These are phyloP conservation scores for Ambrosia trifida DNA, from an alignment of 129 eudicot species.

Conservation along the genomic window DNA sequence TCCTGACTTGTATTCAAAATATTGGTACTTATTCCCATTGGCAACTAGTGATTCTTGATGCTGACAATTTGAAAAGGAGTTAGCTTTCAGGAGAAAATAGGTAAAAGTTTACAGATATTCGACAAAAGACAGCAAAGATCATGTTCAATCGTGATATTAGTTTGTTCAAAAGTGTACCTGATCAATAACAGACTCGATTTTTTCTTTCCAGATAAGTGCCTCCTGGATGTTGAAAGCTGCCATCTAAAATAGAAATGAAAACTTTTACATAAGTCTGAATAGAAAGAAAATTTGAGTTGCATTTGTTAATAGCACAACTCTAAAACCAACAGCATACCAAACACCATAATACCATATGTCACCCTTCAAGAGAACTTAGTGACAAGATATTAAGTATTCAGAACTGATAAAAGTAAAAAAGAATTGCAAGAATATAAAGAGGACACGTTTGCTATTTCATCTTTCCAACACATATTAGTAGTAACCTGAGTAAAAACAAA, in stretches of 20 bases:
- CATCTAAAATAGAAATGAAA: slow-evolving; percentile 56
- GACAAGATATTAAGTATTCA: neutral
- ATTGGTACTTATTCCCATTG: slow-evolving; percentile 68
- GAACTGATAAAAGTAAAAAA: neutral
- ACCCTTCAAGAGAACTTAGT: neutral
- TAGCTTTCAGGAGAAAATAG: slow-evolving; percentile 15
- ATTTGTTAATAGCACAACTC: neutral
- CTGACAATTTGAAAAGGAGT: slow-evolving; percentile 45
- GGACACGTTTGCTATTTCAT: neutral
- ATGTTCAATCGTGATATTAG: neutral
- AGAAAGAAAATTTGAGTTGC: slow-evolving; percentile 1
- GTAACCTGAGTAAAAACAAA: neutral
- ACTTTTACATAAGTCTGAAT: neutral
- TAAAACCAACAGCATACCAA: neutral
- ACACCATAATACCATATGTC: neutral
- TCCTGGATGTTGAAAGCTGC: slow-evolving; percentile 99
- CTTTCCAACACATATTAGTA: neutral
- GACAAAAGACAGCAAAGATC: slow-evolving; percentile 1
- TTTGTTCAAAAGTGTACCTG: slow-evolving; percentile 51
- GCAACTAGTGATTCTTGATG: slow-evolving; percentile 86
- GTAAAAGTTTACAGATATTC: neutral
- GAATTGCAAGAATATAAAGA: neutral
- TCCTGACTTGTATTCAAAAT: slow-evolving; percentile 89
- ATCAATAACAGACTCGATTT: slow-evolving; percentile 93
- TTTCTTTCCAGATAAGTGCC: slow-evolving; percentile 96